These are phyloP conservation scores for Sarocladiaceae sp. DNA, from an alignment of 2,329 filamentous ascomycete genomes.

Conservation along the genomic window DNA sequence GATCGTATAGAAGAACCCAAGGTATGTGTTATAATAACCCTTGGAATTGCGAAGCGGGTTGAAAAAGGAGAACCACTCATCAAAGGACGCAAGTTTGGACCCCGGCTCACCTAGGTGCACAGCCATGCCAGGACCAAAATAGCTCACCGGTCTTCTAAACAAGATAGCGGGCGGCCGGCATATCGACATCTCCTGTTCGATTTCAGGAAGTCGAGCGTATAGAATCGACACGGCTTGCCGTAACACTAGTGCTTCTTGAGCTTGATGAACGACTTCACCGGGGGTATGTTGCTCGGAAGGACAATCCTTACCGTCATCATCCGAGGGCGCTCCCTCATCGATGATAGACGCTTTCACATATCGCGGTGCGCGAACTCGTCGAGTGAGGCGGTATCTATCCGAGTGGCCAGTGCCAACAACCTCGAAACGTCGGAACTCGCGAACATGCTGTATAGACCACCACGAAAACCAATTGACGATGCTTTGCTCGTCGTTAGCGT, in stretches of 20 bases:
- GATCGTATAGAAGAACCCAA: conserved; percentile 48
- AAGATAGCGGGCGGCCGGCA: conserved; percentile 18
- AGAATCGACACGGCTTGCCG: neutral
- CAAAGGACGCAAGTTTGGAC: conserved; percentile 17
- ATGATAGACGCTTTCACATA: conserved; percentile 30
- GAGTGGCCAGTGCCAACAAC: conserved; percentile 39
- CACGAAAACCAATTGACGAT: conserved; percentile 60
- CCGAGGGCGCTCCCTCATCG: conserved; percentile 32
- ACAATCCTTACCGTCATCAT: too few relatives aligned
- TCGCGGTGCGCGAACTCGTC: conserved; percentile 18
- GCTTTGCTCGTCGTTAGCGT: conserved; percentile 57
- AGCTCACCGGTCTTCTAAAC: conserved; percentile 36
- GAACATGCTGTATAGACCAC: conserved; percentile 48
- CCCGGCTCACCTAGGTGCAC: conserved; percentile 18
- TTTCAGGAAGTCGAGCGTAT: neutral
- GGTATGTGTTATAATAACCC: conserved; percentile 17
- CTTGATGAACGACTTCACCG: neutral
- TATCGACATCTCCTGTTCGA: neutral
- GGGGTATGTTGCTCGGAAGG: too few relatives aligned
- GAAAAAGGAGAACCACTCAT: conserved; percentile 20
- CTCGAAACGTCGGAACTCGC: conserved; percentile 49
- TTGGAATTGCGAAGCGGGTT: neutral
- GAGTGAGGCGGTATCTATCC: conserved; percentile 15
- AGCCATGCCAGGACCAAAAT: conserved; percentile 24
- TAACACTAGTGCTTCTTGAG: neutral